phyloP scores from a whole-genome alignment of 2,329 filamentous ascomycete genomes.

The Clonostachys chloroleuca region DNA sequence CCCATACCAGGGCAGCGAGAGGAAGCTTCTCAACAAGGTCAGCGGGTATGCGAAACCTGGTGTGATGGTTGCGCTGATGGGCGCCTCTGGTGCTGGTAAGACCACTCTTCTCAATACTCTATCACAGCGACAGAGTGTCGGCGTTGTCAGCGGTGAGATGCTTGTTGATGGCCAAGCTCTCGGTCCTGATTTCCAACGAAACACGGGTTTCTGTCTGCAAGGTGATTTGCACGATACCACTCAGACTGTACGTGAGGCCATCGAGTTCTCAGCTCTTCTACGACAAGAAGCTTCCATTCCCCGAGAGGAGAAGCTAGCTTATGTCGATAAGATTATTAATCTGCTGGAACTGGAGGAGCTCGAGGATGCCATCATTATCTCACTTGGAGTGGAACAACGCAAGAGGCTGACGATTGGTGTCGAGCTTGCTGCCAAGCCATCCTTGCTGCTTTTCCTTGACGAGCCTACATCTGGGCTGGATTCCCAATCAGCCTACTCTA shows the following conservation, averaged over 20 bases:
- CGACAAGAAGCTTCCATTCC: conserved; percentile 52
- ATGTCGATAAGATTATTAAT: conserved; percentile 61
- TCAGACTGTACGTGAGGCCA: conserved; percentile 59
- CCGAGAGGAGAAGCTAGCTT: conserved; percentile 57
- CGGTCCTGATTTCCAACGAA: conserved; percentile 70
- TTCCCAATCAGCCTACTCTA: conserved; percentile 51
- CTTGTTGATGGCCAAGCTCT: conserved; percentile 67
- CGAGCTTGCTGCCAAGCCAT: conserved; percentile 49
- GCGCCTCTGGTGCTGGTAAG: conserved; percentile 78
- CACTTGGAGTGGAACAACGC: conserved; percentile 52
- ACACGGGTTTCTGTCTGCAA: conserved; percentile 64
- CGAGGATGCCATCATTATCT: conserved; percentile 54
- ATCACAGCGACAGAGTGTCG: conserved; percentile 69
- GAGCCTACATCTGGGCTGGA: conserved; percentile 54
- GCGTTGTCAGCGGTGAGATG: conserved; percentile 71
- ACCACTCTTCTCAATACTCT: conserved; percentile 75
- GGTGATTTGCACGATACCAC: conserved; percentile 61
- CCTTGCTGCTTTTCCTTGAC: conserved; percentile 57
- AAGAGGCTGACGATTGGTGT: conserved; percentile 50
- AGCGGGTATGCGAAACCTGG: conserved; percentile 78
- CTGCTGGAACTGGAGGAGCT: conserved; percentile 61
- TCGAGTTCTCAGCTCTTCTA: conserved; percentile 61
- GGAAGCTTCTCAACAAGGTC: conserved; percentile 40
- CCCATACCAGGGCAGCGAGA: conserved; percentile 31
- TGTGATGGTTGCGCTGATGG: conserved; percentile 75